Evolutionary conservation across 1,139 yeast species (phyloP).

Genomic region (Blastobotrys persicus): DNA sequence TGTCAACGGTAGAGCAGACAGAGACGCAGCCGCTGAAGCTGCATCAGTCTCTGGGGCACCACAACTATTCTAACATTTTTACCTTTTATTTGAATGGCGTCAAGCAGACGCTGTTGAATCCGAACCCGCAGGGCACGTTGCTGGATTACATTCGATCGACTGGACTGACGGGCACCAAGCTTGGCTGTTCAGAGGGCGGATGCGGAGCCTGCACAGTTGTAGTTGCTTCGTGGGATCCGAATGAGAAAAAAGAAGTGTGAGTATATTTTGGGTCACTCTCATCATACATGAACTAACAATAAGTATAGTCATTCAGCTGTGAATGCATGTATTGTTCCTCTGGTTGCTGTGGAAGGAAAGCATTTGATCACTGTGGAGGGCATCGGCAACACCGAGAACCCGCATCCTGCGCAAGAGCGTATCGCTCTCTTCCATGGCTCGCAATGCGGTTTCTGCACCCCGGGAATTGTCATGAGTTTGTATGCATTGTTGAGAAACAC

Average conservation of each 20-base stretch:
- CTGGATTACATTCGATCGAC: constrained; percentile 42
- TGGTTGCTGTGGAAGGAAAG: constrained; percentile 45
- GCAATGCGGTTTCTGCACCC: constrained; percentile 50
- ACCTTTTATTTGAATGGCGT: constrained; percentile 43
- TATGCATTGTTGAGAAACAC: constrained; percentile 43
- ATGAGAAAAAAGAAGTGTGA: constrained; percentile 29
- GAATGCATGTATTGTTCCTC: constrained; percentile 47
- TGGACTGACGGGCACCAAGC: constrained; percentile 45
- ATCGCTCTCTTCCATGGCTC: constrained; percentile 49
- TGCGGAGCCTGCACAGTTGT: constrained; percentile 50
- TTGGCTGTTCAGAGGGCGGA: constrained; percentile 50
- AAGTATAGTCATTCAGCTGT: constrained; percentile 38
- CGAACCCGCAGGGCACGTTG: constrained; percentile 44
- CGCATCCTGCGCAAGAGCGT: constrained; percentile 48
- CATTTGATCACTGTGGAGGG: constrained; percentile 48
- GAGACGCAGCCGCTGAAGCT: constrained; percentile 12
- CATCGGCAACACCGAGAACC: constrained; percentile 39
- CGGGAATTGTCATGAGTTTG: constrained; percentile 49
- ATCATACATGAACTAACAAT: no score
- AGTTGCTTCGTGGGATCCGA: constrained; percentile 37
- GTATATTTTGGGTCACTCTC: no score
- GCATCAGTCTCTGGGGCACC: constrained; percentile 16
- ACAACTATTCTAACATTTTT: constrained; percentile 25
- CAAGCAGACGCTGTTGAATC: constrained; percentile 36
- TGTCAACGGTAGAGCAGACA: constrained; percentile 5